Evolutionary conservation across 2,329 filamentous ascomycete genomes (phyloP).

Genomic region (Neoscytalidium dimidiatum): DNA sequence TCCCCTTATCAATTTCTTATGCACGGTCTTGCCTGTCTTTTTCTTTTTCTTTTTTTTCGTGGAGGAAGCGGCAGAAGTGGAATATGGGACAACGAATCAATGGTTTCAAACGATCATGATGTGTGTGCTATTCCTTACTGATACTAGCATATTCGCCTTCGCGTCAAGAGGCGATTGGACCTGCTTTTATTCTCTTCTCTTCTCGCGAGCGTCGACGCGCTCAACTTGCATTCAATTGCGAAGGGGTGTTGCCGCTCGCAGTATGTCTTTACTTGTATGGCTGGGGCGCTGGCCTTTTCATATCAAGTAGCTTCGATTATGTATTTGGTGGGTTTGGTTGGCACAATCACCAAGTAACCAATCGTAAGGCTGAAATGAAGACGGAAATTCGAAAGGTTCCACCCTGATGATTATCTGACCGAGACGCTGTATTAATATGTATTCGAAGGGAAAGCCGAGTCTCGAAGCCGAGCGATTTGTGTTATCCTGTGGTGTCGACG

Average conservation of each 20-base stretch:
- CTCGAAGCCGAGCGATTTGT: too few species aligned
- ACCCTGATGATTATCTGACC: not conserved
- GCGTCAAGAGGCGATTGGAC: not conserved
- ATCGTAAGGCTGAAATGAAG: not conserved
- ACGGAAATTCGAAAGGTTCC: not conserved
- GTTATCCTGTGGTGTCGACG: too few species aligned
- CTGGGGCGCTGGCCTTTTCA: not conserved
- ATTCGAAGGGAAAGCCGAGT: too few species aligned
- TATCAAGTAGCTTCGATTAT: not conserved
- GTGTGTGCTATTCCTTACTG: not conserved
- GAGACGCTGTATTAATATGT: too few species aligned
- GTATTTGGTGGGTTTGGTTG: not conserved
- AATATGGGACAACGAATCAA: not conserved
- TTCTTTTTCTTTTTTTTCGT: not conserved
- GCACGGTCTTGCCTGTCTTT: not conserved
- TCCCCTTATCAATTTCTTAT: not conserved
- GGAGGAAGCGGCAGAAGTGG: not conserved
- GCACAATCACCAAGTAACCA: not conserved
- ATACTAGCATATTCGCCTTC: not conserved
- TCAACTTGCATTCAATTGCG: not conserved
- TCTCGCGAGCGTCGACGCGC: not conserved
- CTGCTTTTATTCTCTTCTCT: not conserved
- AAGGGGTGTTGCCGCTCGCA: not conserved
- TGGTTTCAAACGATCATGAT: not conserved
- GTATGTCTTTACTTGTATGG: not conserved